A percentile compares a stretch with the other conserved stretches of the same genome.
These are phyloP conservation scores for Xerocomus nothofagi DNA, from an alignment of 1,284 basidiomycete species.

Conservation along the genomic window DNA sequence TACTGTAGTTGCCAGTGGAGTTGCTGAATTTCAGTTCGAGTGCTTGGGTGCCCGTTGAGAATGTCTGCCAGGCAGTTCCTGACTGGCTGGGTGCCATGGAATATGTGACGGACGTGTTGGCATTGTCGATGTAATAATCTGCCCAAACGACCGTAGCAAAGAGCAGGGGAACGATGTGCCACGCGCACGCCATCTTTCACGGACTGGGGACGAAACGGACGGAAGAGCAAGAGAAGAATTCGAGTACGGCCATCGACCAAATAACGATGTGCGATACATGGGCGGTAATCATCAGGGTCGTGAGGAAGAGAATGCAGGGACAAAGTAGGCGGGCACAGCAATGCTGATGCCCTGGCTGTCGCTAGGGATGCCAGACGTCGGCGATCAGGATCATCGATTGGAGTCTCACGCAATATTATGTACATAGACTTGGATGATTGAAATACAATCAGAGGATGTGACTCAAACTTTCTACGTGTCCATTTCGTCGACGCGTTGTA, in stretches of 20 bases:
- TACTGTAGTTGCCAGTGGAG: slow-evolving; percentile 23
- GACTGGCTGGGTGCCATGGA: slow-evolving; percentile 16
- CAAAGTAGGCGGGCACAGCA: neutral
- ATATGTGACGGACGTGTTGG: slow-evolving; percentile 20
- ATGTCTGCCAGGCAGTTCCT: slow-evolving; percentile 16
- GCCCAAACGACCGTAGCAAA: slow-evolving; percentile 13
- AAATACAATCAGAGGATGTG: neutral
- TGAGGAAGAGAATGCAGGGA: neutral
- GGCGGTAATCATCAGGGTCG: slow-evolving; percentile 4
- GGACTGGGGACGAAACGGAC: neutral
- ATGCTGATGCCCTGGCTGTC: neutral
- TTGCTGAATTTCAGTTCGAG: slow-evolving; percentile 15
- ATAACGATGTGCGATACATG: neutral
- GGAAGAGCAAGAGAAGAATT: neutral
- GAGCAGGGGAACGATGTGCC: slow-evolving; percentile 12
- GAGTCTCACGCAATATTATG: neutral
- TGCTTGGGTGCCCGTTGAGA: slow-evolving; percentile 5
- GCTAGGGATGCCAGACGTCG: neutral
- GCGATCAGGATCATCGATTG: neutral
- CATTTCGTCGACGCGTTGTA: slow-evolving; percentile 8
- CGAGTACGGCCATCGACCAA: neutral
- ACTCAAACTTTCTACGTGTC: neutral
- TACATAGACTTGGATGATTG: neutral
- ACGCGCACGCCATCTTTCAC: slow-evolving; percentile 6
- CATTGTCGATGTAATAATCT: slow-evolving; percentile 27